Percentiles rank a stretch among this genome's conserved stretches.
Evolutionary conservation across 192 early-diverging fungal species (phyloP).

Genomic region (Chytriomyces confervae): DNA sequence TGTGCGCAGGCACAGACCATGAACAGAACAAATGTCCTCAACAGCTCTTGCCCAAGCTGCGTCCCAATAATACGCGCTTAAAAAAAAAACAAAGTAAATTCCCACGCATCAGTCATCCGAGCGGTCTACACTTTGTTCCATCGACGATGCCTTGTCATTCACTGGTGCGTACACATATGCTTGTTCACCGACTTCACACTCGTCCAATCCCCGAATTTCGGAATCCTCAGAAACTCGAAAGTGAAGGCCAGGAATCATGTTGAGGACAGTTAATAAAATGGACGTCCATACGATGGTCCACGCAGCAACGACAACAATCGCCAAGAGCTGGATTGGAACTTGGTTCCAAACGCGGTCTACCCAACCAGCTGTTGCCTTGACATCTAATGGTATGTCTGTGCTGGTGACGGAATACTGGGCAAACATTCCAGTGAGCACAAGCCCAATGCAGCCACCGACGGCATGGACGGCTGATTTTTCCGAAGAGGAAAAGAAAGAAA

Average conservation of each 20-base stretch:
- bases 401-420: constrained; percentile 72
- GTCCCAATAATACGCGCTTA: too few relatives aligned
- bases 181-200: constrained; percentile 80
- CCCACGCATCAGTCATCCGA: too few relatives aligned
- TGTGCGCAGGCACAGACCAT: too few relatives aligned
- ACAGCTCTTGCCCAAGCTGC: too few relatives aligned
- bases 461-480: constrained; percentile 70
- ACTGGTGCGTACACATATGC: constrained; percentile 47
- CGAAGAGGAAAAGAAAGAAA: too few relatives aligned
- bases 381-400: constrained; percentile 43
- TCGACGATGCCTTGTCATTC: too few relatives aligned
- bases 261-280: constrained; percentile 68
- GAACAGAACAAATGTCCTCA: too few relatives aligned
- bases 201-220: constrained; percentile 77
- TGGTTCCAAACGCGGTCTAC: constrained; percentile 81
- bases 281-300: constrained; percentile 80
- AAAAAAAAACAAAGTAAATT: too few relatives aligned
- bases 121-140: too few relatives aligned
- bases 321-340: constrained; percentile 74
- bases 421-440: constrained; percentile 83
- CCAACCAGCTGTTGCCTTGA: constrained; percentile 71
- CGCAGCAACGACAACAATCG: constrained; percentile 67
- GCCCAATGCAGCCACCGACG: constrained; percentile 79
- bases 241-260: constrained; percentile 71
- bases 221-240: constrained; percentile 64